Base-by-base conservation (phyloP, 2,329 filamentous ascomycete genomes). In the Aspergillus tubingensis region DNA sequence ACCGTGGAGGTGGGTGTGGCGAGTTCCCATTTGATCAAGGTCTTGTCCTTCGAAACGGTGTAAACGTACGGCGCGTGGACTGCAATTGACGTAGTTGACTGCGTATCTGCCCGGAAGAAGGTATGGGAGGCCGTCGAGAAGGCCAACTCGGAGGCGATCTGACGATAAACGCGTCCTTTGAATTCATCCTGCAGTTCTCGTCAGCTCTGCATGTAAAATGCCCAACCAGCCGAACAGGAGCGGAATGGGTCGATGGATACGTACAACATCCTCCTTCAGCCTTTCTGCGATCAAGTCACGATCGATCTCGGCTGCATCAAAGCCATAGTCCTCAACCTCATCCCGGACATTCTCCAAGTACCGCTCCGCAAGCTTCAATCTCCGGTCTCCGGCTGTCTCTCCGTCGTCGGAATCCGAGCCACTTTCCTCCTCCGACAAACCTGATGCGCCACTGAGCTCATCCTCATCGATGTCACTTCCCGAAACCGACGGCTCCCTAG, bases 251-350 rank as follows among this genome's bases (percentile, higher is more conserved):
- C 19, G 49, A 51, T 39, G 8, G 39, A 58, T 56, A 76, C 78
- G 67, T 79, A 80, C 88, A 47, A 95, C 91, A 74, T 98, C 95
- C 78, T 97, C 92, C 76, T 94, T 88, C 69, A 99, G 81, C 68
- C 93, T 83, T 76, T 96, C 91, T 44, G 94, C 92, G 70, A 99
- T 93, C 68, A 97, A 80, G 73, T 99, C 95, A 61, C 90, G 85
- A 78, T 98, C 95, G 60, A 99, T 91, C 56, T 98, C 91, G 68
- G 89, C 92, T 7, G 95, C 95, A 77, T 99, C 92, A 72, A 98
- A 99, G 41, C 92, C 95, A 56, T 84, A 85, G 65, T 92, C 90
- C 68, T 96, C 89, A 60, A 92, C 88, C 67, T 96, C 90, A 70
- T 90, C 85, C 70, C 90, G 87, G 63, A 97, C 88, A 73, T 96